Conservation (phyloP, 2,329 filamentous ascomycete species). For the Pestalotiopsis sp. region DNA sequence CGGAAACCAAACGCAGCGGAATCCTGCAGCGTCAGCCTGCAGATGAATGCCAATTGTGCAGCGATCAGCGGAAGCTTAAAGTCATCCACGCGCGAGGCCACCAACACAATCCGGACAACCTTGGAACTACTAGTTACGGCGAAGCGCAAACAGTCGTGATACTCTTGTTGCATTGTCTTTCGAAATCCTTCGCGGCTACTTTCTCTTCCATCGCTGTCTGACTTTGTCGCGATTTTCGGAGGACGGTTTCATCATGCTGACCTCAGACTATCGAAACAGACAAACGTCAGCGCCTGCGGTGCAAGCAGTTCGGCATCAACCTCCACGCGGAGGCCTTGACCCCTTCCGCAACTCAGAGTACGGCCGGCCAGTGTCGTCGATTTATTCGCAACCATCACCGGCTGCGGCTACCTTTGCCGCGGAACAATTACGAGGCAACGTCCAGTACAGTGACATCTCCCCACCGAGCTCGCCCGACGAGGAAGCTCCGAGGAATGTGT, state of each 20-base stretch:
- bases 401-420: conserved; percentile 32
- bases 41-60: not conserved
- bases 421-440: conserved; percentile 25
- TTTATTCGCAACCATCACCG: conserved; percentile 60
- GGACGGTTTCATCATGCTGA: conserved; percentile 22
- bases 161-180: not conserved
- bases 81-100: not conserved
- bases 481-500: conserved; percentile 37
- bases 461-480: conserved; percentile 59
- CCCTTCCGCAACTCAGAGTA: conserved; percentile 28
- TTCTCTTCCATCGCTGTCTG: conserved; percentile 11
- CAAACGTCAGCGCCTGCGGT: conserved; percentile 29
- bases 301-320: conserved; percentile 25
- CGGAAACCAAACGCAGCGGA: not conserved
- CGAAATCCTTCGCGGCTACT: not conserved
- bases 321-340: conserved; percentile 30
- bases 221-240: not conserved
- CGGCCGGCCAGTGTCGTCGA: conserved; percentile 55
- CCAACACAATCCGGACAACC: not conserved
- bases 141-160: not conserved
- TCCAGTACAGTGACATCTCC: conserved; percentile 40
- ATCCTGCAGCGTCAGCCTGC: not conserved
- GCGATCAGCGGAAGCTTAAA: not conserved
- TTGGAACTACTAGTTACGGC: not conserved
- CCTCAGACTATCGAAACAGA: conserved; percentile 25